Percentiles rank a stretch among this genome's conserved stretches.
Evolutionary conservation across 2,329 filamentous ascomycete genomes (phyloP).

Genomic region (Pseudocercospora eumusae): DNA sequence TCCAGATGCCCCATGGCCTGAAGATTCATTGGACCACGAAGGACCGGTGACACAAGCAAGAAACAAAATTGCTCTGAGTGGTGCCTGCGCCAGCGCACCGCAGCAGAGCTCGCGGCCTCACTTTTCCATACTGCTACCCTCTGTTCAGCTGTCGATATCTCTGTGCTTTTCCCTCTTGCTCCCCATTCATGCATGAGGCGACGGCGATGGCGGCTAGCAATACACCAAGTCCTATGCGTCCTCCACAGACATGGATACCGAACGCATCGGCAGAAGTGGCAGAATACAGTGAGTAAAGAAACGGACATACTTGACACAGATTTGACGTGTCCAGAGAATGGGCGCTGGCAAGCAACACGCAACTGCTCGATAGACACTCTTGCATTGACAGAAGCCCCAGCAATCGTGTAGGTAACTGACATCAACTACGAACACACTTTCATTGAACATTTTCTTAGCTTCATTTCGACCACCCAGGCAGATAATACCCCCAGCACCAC

Average conservation of each 20-base stretch:
- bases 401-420: neutral
- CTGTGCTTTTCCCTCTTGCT: neutral
- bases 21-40: neutral
- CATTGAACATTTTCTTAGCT: neutral
- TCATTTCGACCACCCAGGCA: neutral
- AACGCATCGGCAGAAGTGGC: neutral
- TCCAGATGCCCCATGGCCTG: neutral
- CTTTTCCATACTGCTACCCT: neutral
- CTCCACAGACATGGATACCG: neutral
- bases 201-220: neutral
- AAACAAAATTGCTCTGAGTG: neutral
- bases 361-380: neutral
- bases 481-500: neutral
- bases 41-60: neutral
- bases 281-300: neutral
- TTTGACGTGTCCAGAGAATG: neutral
- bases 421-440: neutral
- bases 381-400: neutral
- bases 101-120: neutral
- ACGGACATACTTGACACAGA: neutral
- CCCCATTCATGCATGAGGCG: neutral
- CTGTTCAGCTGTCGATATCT: neutral
- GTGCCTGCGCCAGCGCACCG: neutral
- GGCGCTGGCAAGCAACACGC: neutral
- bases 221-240: neutral